These are phyloP conservation scores for Suillus clintonianus DNA, from an alignment of 768 basidiomycete genomes.

Conservation along the genomic window DNA sequence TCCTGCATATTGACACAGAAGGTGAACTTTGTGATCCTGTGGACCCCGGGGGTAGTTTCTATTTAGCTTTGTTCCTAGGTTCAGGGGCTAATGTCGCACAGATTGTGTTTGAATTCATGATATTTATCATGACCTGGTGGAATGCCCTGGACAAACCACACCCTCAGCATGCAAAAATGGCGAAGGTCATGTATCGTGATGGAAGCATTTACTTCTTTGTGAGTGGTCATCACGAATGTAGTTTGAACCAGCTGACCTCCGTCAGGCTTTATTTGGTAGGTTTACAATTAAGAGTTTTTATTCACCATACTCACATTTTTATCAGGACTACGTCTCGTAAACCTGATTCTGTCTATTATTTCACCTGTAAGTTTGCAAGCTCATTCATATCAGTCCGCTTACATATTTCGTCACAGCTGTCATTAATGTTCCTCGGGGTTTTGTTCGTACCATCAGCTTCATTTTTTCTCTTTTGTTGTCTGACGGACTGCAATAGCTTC, in stretches of 20 bases:
- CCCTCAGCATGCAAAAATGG: slow-evolving; percentile 14
- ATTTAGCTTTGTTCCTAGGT: background rate
- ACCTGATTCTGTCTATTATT: slow-evolving; percentile 19
- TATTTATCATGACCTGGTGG: slow-evolving; percentile 30
- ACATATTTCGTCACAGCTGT: slow-evolving; percentile 10
- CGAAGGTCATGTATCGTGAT: slow-evolving; percentile 29
- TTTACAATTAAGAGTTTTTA: background rate
- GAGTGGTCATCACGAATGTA: slow-evolving; percentile 1
- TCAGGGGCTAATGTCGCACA: slow-evolving; percentile 1
- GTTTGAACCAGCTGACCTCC: slow-evolving; percentile 1
- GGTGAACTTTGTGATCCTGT: slow-evolving; percentile 24
- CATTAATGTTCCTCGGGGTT: slow-evolving; percentile 21
- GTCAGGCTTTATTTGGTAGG: slow-evolving; percentile 27
- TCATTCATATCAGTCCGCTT: background rate
- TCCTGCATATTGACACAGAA: slow-evolving; percentile 22
- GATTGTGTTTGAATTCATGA: slow-evolving; percentile 32
- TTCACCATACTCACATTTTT: background rate
- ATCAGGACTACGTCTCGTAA: slow-evolving; percentile 22
- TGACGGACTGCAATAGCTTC: slow-evolving; percentile 25
- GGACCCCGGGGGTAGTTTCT: slow-evolving; percentile 29
- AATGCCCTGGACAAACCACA: slow-evolving; percentile 31
- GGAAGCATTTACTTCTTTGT: slow-evolving; percentile 30
- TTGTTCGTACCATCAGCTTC: slow-evolving; percentile 14
- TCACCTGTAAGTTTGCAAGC: slow-evolving; percentile 22
- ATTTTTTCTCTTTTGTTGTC: background rate